Evolutionary conservation across 768 basidiomycete genomes (phyloP).

Genomic region (Gymnopilus dilepis): DNA sequence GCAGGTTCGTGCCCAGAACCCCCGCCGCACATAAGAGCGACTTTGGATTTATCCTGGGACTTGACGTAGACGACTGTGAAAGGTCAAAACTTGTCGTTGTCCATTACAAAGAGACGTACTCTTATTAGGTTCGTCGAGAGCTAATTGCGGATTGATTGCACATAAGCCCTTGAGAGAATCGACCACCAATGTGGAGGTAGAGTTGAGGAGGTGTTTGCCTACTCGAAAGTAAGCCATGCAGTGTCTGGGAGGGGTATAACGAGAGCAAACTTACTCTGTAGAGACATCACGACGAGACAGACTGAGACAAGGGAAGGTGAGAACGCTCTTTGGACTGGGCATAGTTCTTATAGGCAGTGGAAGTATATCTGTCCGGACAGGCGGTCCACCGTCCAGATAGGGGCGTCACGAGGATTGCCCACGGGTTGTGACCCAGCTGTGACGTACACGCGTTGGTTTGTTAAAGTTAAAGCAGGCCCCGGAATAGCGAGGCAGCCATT

Average conservation of each 20-base stretch:
- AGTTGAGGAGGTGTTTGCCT: constrained; percentile 83
- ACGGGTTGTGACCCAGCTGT: constrained; percentile 19
- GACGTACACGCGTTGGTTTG: constrained; percentile 22
- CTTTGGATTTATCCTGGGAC: constrained; percentile 63
- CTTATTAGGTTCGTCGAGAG: constrained; percentile 73
- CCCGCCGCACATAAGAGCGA: constrained; percentile 82
- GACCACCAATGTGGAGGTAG: constrained; percentile 69
- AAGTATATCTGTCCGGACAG: neutral
- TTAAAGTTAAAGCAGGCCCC: constrained; percentile 1
- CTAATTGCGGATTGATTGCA: constrained; percentile 71
- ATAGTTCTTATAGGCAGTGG: neutral
- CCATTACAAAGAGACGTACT: constrained; percentile 44
- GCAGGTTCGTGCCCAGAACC: constrained; percentile 93
- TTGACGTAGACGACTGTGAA: constrained; percentile 65
- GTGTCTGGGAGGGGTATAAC: neutral
- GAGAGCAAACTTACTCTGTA: constrained; percentile 36
- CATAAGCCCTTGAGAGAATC: constrained; percentile 81
- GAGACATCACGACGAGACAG: constrained; percentile 34
- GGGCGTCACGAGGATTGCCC: neutral
- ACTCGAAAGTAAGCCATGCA: neutral
- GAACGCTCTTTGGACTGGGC: neutral
- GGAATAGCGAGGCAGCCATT: constrained; percentile 20
- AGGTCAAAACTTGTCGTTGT: neutral
- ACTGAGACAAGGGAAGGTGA: neutral
- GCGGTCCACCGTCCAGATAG: neutral